Evolutionary conservation across 768 basidiomycete species (phyloP).

Genomic region (Mycena sanguinolenta): DNA sequence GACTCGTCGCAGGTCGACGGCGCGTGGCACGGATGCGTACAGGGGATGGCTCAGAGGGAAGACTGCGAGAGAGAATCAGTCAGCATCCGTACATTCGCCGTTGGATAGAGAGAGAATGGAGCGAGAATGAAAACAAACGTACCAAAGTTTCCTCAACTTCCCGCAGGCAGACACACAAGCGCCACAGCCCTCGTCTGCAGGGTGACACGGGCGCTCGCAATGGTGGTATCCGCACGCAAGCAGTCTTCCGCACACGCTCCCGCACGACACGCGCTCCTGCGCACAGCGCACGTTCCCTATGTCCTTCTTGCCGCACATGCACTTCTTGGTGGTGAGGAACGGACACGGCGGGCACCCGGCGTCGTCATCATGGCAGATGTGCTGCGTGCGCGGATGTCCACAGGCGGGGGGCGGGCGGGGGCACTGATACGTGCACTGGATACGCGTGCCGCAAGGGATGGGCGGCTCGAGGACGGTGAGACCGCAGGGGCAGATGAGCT

Average conservation of each 20-base stretch:
- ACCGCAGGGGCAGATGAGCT: slow-evolving; percentile 88
- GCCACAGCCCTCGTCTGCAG: slow-evolving; percentile 74
- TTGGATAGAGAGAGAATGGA: slow-evolving; percentile 1
- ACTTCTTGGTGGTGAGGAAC: slow-evolving; percentile 80
- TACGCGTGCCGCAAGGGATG: slow-evolving; percentile 85
- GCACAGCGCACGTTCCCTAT: slow-evolving; percentile 89
- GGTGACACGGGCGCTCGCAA: slow-evolving; percentile 89
- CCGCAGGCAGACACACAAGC: slow-evolving; percentile 83
- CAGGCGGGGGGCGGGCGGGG: slow-evolving; percentile 76
- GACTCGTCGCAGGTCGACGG: slow-evolving; percentile 87
- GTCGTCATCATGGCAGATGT: slow-evolving; percentile 85
- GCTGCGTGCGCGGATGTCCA: slow-evolving; percentile 83
- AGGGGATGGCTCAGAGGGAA: slow-evolving; percentile 82
- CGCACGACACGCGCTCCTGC: slow-evolving; percentile 86
- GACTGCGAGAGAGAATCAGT: slow-evolving; percentile 51
- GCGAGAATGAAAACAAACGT: slow-evolving; percentile 47
- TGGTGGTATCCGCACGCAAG: slow-evolving; percentile 91
- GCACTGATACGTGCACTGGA: slow-evolving; percentile 88
- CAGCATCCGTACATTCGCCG: neutral
- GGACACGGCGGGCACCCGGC: slow-evolving; percentile 88
- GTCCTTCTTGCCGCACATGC: slow-evolving; percentile 90
- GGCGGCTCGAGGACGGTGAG: slow-evolving; percentile 92
- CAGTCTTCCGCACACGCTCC: slow-evolving; percentile 80
- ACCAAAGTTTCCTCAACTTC: slow-evolving; percentile 90
- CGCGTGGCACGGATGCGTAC: slow-evolving; percentile 86